Percentiles rank a stretch among this genome's conserved stretches.
Conservation (phyloP, 805 yeast genomes). For the Ogataea siamensis region DNA sequence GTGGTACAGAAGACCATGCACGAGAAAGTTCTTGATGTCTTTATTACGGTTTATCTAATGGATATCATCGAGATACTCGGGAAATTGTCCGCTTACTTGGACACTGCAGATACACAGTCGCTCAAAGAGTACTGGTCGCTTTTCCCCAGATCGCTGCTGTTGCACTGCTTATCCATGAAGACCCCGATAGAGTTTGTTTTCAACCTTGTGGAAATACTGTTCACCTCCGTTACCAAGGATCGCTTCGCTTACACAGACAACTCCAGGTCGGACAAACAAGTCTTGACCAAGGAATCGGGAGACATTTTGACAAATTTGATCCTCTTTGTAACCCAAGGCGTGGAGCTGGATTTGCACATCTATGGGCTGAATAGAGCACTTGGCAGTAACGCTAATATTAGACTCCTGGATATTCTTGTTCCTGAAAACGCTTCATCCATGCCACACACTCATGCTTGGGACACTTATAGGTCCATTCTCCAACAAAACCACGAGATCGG, state of each 20-base stretch:
- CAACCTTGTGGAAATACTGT: constrained; percentile 53
- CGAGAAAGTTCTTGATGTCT: constrained; percentile 46
- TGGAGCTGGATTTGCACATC: constrained; percentile 43
- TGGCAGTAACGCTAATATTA: constrained; percentile 49
- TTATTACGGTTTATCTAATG: constrained; percentile 48
- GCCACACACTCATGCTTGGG: constrained; percentile 31
- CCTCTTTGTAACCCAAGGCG: constrained; percentile 37
- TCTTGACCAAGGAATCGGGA: constrained; percentile 19
- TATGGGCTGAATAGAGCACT: constrained; percentile 53
- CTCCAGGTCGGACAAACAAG: constrained; percentile 13
- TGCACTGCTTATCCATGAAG: constrained; percentile 45
- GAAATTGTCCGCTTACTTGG: constrained; percentile 24
- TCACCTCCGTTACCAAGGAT: constrained; percentile 37
- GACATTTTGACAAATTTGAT: constrained; percentile 24
- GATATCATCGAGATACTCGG: constrained; percentile 55
- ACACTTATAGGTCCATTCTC: constrained; percentile 20
- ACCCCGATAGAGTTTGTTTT: constrained; percentile 53
- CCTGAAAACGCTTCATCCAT: constrained; percentile 29
- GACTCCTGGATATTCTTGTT: constrained; percentile 41
- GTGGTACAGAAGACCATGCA: constrained; percentile 39
- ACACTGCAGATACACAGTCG: constrained; percentile 26
- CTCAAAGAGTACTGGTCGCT: constrained; percentile 35
- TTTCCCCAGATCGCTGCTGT: constrained; percentile 36
- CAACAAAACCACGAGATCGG: constrained; percentile 14
- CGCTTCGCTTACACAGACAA: constrained; percentile 33